phyloP scores from a whole-genome alignment of 2,329 filamentous ascomycete species.

The Talaromyces albobiverticillius region DNA sequence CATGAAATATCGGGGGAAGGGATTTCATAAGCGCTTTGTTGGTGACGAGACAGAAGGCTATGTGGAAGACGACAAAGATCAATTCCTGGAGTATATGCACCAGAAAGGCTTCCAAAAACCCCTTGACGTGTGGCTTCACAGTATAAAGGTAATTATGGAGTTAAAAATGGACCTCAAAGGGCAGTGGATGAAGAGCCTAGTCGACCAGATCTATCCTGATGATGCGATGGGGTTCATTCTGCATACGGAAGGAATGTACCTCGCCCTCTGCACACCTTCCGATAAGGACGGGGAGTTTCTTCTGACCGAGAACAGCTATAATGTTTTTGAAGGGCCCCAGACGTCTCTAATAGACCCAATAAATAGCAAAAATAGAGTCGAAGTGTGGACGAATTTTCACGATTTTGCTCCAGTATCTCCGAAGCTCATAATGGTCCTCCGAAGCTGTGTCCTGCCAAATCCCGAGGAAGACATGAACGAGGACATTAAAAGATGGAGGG shows the following conservation, averaged over 20 bases:
- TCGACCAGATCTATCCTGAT: constrained; percentile 23
- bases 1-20: constrained; percentile 43
- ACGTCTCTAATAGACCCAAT: background rate
- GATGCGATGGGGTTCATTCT: constrained; percentile 30
- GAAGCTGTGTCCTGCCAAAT: constrained; percentile 5
- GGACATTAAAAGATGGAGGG: constrained; percentile 1
- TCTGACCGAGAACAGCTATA: constrained; percentile 31
- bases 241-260: constrained; percentile 25
- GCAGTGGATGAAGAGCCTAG: constrained; percentile 26
- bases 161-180: constrained; percentile 25
- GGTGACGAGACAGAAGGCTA: constrained; percentile 35
- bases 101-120: constrained; percentile 26
- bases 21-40: constrained; percentile 36
- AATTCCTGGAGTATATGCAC: constrained; percentile 30
- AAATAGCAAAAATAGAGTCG: background rate
- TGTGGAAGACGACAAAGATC: constrained; percentile 22
- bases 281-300: constrained; percentile 29
- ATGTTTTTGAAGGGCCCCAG: constrained; percentile 29
- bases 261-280: constrained; percentile 29
- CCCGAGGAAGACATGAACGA: constrained; percentile 3
- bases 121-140: constrained; percentile 35
- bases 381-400: constrained; percentile 9
- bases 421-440: constrained; percentile 4
- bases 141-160: constrained; percentile 30
- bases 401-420: constrained; percentile 7